Conservation (phyloP, 306 rosid genomes). For the Malus fusca region DNA sequence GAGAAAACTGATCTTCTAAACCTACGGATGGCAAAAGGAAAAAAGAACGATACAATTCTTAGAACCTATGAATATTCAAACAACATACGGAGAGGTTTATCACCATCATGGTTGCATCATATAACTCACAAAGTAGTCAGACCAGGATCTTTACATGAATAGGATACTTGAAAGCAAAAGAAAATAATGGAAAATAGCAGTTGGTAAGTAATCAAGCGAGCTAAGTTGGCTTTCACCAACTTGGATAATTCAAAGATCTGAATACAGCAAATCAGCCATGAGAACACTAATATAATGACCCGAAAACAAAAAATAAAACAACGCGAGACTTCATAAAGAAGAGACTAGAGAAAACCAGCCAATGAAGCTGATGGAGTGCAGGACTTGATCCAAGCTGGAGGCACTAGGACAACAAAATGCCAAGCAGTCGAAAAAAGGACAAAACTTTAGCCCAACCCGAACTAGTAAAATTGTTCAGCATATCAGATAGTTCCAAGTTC, state of each 20-base stretch:
- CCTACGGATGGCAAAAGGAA: conserved; percentile 20
- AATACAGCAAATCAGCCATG: neutral
- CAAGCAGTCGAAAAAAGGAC: neutral
- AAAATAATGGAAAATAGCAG: neutral
- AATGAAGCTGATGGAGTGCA: neutral
- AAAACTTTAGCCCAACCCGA: neutral
- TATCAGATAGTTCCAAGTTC: neutral
- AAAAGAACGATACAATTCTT: neutral
- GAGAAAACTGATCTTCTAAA: conserved; percentile 20
- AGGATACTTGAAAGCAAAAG: too few relatives aligned
- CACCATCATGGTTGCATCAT: neutral
- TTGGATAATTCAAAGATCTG: neutral
- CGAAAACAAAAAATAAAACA: neutral
- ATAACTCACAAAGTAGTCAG: neutral
- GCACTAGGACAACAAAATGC: neutral
- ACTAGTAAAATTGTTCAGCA: neutral
- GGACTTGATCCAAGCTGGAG: neutral
- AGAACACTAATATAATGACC: neutral
- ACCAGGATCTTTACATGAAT: neutral
- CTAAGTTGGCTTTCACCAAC: neutral
- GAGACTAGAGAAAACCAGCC: neutral
- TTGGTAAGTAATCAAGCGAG: neutral
- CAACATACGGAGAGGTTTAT: neutral
- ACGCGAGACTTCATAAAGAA: neutral
- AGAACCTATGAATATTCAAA: neutral